Conservation (phyloP, 257 asterid genomes). For the Solanum piurae region DNA sequence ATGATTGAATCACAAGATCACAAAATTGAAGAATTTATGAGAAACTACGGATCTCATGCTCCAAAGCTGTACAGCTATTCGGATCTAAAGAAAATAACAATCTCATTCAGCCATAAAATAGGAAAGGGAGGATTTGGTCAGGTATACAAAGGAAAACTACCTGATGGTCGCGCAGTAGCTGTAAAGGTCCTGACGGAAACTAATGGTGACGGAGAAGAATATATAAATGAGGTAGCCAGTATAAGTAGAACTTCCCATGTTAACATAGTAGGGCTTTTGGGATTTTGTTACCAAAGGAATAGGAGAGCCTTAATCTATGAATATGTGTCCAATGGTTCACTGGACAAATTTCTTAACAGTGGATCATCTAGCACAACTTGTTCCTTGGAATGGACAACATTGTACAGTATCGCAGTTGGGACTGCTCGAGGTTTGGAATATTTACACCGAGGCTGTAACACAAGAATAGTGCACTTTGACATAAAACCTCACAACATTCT, state of each 20-base stretch:
- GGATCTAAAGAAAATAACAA: slow-evolving; percentile 38
- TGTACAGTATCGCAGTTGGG: slow-evolving; percentile 46
- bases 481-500: slow-evolving; percentile 71
- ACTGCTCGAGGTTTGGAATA: slow-evolving; percentile 58
- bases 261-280: slow-evolving; percentile 52
- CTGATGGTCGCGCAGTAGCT: slow-evolving; percentile 42
- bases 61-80: slow-evolving; percentile 31
- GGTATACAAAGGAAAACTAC: slow-evolving; percentile 43
- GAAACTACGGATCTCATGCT: slow-evolving; percentile 32
- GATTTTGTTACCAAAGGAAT: slow-evolving; percentile 30
- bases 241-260: slow-evolving; percentile 58
- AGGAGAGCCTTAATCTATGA: slow-evolving; percentile 45
- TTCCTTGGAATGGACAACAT: slow-evolving; percentile 29
- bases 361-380: slow-evolving; percentile 2
- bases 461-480: slow-evolving; percentile 60
- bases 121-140: slow-evolving; percentile 51
- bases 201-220: slow-evolving; percentile 32
- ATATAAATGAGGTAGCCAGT: slow-evolving; percentile 55
- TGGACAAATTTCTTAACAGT: slow-evolving; percentile 39
- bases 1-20: slow-evolving; percentile 3
- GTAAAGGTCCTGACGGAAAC: slow-evolving; percentile 36
- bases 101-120: slow-evolving; percentile 26
- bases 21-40: slow-evolving; percentile 24
- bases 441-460: slow-evolving; percentile 56
- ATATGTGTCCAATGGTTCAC: slow-evolving; percentile 53